These are phyloP conservation scores for Cornus florida DNA, from an alignment of 148 eudicot species.

Conservation along the genomic window DNA sequence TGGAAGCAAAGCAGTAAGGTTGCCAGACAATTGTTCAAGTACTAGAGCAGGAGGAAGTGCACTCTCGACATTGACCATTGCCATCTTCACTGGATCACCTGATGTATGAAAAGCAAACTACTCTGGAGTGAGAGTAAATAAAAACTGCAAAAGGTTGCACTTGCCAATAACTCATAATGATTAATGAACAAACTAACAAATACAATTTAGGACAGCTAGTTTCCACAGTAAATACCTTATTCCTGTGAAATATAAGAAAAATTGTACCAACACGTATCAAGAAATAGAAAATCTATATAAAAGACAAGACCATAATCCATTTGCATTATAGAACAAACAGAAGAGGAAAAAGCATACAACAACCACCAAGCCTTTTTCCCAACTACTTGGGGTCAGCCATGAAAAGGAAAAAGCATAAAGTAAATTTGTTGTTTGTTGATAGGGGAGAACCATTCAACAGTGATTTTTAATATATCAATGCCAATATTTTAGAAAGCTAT, in stretches of 20 bases:
- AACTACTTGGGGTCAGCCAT: too few relatives aligned
- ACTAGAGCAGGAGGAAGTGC: constrained; percentile 44
- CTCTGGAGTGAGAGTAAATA: neutral
- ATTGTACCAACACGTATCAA: too few relatives aligned
- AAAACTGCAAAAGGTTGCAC: constrained; percentile 2
- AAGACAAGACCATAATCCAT: neutral
- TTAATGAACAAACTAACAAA: neutral
- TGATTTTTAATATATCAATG: neutral
- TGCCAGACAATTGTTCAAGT: constrained; percentile 53
- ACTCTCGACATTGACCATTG: constrained; percentile 50
- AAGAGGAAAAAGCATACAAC: too few relatives aligned
- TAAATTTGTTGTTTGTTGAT: neutral
- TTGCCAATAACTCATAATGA: neutral
- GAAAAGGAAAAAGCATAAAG: neutral
- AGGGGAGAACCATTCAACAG: neutral
- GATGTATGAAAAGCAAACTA: constrained; percentile 22
- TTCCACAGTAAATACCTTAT: neutral
- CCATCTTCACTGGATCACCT: constrained; percentile 96
- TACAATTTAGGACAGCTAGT: neutral
- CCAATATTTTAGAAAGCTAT: neutral
- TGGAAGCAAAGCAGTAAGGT: constrained; percentile 71
- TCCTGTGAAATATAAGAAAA: neutral
- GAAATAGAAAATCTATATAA: too few relatives aligned
- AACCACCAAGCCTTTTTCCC: too few relatives aligned
- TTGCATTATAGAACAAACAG: neutral